These are phyloP conservation scores for Penicillium sp. DNA, from an alignment of 2,329 filamentous ascomycete species.

Conservation along the genomic window DNA sequence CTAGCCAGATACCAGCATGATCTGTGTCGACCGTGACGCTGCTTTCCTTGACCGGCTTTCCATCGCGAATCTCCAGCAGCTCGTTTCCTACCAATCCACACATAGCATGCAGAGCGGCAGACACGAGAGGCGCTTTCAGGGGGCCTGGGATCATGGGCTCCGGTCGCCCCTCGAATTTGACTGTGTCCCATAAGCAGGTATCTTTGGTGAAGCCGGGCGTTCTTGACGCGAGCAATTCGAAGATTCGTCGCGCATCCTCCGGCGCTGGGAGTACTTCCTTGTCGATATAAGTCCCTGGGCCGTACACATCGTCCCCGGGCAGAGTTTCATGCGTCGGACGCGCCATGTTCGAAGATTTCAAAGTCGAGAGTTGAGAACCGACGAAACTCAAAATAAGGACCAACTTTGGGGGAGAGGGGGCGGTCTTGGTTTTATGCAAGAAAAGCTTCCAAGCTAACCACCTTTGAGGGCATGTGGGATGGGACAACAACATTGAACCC, in stretches of 20 bases:
- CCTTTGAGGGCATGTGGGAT: no score
- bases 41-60: slow-evolving; percentile 7
- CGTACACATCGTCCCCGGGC: slow-evolving; percentile 34
- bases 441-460: no score
- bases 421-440: no score
- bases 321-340: slow-evolving; percentile 11
- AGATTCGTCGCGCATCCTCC: slow-evolving; percentile 41
- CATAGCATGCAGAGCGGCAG: slow-evolving; percentile 49
- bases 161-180: slow-evolving; percentile 43
- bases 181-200: slow-evolving; percentile 27
- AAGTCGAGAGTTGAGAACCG: background rate
- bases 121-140: slow-evolving; percentile 46
- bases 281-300: slow-evolving; percentile 46
- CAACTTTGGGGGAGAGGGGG: no score
- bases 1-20: slow-evolving; percentile 50
- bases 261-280: slow-evolving; percentile 38
- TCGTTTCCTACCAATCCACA: slow-evolving; percentile 46
- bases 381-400: no score
- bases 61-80: slow-evolving; percentile 33
- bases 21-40: slow-evolving; percentile 50
- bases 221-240: slow-evolving; percentile 38
- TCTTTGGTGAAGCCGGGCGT: slow-evolving; percentile 47
- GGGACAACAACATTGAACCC: no score
- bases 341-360: background rate
- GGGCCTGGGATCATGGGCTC: slow-evolving; percentile 47